These are phyloP conservation scores for Eucalyptus dawsonii DNA, from an alignment of 345 rosid genomes.

Conservation along the genomic window DNA sequence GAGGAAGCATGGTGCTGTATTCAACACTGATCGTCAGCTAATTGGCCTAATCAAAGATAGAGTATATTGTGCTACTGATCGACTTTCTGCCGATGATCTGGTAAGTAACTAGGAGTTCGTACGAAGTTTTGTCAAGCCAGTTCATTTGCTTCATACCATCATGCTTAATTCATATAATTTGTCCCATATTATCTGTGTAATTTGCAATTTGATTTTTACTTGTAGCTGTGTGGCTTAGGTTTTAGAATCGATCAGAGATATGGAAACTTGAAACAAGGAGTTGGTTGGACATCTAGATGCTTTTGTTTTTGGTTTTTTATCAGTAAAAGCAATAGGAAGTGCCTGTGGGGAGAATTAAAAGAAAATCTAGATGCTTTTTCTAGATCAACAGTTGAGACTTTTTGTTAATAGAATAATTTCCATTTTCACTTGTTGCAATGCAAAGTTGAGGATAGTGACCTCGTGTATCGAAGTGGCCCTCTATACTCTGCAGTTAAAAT, in stretches of 20 bases:
- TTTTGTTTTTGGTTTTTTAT: no score
- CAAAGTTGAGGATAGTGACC: background rate
- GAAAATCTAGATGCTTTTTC: no score
- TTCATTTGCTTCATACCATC: background rate
- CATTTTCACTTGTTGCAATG: no score
- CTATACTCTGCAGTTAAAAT: background rate
- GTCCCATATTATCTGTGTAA: background rate
- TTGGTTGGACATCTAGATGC: no score
- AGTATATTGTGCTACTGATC: background rate
- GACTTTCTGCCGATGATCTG: background rate
- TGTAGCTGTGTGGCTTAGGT: background rate
- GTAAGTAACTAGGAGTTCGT: background rate
- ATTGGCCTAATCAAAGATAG: background rate
- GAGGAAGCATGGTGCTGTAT: background rate
- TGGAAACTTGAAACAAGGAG: no score
- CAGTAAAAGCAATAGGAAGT: no score
- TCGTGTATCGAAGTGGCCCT: background rate
- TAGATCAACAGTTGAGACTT: no score
- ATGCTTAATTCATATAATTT: background rate
- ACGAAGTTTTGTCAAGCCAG: background rate
- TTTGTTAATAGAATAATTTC: no score
- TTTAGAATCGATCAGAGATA: background rate
- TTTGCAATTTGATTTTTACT: background rate
- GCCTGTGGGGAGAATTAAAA: no score
- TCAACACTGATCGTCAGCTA: background rate